Evolutionary conservation across 1,284 basidiomycete genomes (phyloP), one percentile per base, ranked within the genome.

Genomic region (Mrakiaceae sp.): DNA sequence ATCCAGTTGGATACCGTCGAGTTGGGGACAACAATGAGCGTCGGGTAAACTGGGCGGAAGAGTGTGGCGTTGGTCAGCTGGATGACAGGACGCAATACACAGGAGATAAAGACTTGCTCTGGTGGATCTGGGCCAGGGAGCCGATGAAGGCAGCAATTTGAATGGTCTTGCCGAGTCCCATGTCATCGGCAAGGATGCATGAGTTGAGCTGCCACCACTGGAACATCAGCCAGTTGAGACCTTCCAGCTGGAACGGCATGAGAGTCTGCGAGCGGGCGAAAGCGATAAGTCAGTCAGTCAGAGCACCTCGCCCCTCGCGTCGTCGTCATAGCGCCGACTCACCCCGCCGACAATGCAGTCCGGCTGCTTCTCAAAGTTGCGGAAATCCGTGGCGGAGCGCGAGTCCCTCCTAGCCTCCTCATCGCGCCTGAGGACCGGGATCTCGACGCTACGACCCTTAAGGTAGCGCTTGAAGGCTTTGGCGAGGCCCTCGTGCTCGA

Each of bases 111-210:
- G 4, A 48, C 54, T n/a, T 40, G 57, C 56, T 72, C 11, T 72
- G 52, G 53, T 81, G 84, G 77, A 27, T 79, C 75, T 2, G 72
- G 70, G 44, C 83, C 80, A n/a, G 95, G 81, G 84, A 83, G 3
- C 90, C 91, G 4, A 98, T 78, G 74, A 94, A 89, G 0, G 88
- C 85, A 44, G 87, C 85, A 54, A 97, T 87, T 75, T 97, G 92
- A 3, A 98, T 88, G 0, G 76, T 77, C 67, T 78, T 77, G n/a
- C 74, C 77, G 70, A 94, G 76, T 62, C 91, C 93, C 95, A 98
- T 98, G 76, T 98, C 95, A 72, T 98, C 95, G 3, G 94, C 93
- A n/a, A 98, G 81, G 69, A 97, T 98, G 70, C 88, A 93, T 50
- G 87, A 85, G 68, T 93, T 90, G 55, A 82, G 81, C 69, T 84